phyloP scores from a whole-genome alignment of 2,329 filamentous ascomycete genomes.

The Exophiala alcalophila region DNA sequence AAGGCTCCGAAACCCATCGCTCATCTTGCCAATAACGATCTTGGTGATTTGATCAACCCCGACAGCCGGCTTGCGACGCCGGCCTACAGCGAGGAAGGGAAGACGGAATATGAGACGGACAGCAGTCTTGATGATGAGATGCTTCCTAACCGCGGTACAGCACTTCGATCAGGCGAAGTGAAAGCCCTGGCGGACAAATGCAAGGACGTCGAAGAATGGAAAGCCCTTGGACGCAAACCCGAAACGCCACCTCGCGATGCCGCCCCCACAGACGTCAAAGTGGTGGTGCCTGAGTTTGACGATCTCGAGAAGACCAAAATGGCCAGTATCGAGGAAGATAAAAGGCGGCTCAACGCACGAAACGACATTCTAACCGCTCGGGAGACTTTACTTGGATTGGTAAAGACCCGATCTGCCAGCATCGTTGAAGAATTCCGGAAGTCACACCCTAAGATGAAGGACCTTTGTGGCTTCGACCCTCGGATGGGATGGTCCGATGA shows the following conservation, averaged over 20 bases:
- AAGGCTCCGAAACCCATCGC: conserved; percentile 9
- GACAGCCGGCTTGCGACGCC: conserved; percentile 30
- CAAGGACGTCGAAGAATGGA: conserved; percentile 24
- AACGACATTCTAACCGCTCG: conserved; percentile 43
- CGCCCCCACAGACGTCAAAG: conserved; percentile 32
- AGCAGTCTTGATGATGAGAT: conserved; percentile 34
- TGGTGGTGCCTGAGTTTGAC: too few relatives aligned
- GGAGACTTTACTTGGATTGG: conserved; percentile 42
- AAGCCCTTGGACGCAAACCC: conserved; percentile 28
- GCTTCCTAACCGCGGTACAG: conserved; percentile 27
- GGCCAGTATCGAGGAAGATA: conserved; percentile 38
- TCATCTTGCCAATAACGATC: conserved; percentile 11
- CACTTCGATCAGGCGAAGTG: conserved; percentile 29
- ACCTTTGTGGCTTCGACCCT: conserved; percentile 49
- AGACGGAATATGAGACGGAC: conserved; percentile 33
- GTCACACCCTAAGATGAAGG: conserved; percentile 46
- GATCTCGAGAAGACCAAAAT: conserved; percentile 40
- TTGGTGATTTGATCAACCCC: conserved; percentile 16
- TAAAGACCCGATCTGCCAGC: conserved; percentile 42
- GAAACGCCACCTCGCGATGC: conserved; percentile 31
- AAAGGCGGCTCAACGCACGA: conserved; percentile 35
- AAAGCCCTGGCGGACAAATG: conserved; percentile 27
- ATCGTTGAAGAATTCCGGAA: conserved; percentile 46
- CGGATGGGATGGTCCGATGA: conserved; percentile 49
- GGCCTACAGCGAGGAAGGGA: conserved; percentile 32